Conservation (phyloP, 2,329 filamentous ascomycete genomes). For the Ambrosiella cleistominuta region DNA sequence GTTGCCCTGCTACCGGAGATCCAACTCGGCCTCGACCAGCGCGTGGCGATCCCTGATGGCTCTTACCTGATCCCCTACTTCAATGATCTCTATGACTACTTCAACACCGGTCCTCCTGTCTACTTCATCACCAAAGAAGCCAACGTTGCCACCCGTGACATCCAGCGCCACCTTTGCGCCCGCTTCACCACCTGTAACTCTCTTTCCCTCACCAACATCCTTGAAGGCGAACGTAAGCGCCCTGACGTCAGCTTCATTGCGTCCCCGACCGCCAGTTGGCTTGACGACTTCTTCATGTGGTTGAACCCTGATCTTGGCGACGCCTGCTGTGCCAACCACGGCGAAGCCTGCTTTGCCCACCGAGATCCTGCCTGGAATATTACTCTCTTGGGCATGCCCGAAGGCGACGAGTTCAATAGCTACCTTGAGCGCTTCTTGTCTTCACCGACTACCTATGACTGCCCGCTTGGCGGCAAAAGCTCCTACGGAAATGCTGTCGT, state of each 20-base stretch:
- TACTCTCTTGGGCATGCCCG: constrained; percentile 77
- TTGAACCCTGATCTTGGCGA: constrained; percentile 67
- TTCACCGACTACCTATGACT: constrained; percentile 64
- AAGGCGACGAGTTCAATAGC: constrained; percentile 74
- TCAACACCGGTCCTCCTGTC: constrained; percentile 79
- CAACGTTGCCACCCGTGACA: constrained; percentile 55
- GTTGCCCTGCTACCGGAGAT: constrained; percentile 72
- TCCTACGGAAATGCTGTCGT: constrained; percentile 75
- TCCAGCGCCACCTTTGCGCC: constrained; percentile 78
- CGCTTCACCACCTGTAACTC: constrained; percentile 78
- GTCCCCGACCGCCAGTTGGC: constrained; percentile 80
- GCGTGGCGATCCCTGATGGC: constrained; percentile 80
- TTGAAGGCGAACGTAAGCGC: constrained; percentile 88
- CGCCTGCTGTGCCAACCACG: constrained; percentile 51
- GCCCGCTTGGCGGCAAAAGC: constrained; percentile 75
- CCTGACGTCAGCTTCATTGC: constrained; percentile 75
- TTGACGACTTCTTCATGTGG: constrained; percentile 94
- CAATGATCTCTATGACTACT: constrained; percentile 85
- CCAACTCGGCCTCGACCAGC: constrained; percentile 77
- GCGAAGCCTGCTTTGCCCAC: constrained; percentile 59
- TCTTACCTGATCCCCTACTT: constrained; percentile 95
- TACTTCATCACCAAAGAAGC: constrained; percentile 82
- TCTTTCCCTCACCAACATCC: constrained; percentile 68
- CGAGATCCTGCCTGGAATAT: constrained; percentile 76
- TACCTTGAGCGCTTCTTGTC: constrained; percentile 73